A percentile compares a stretch with the other conserved stretches of the same genome.
Conservation (phyloP, 768 basidiomycete genomes). For the Xerocomus potaroensis region DNA sequence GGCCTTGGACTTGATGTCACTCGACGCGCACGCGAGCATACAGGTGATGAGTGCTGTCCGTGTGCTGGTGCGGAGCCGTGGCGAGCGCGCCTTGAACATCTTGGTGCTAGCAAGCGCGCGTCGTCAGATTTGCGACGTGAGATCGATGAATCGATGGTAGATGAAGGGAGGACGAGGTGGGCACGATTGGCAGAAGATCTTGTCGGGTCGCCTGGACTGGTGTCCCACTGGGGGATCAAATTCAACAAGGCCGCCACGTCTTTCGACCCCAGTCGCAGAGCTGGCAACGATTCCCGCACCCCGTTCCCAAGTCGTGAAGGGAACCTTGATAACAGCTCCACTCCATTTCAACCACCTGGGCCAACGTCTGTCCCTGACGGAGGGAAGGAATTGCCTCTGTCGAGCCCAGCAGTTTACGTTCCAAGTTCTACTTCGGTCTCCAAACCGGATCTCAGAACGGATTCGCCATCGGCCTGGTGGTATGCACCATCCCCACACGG, state of each 20-base stretch:
- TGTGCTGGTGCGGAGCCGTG: not conserved
- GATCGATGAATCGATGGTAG: slow-evolving; percentile 22
- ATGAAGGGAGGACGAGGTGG: slow-evolving; percentile 22
- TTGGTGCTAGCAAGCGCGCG: not conserved
- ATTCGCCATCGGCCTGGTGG: slow-evolving; percentile 13
- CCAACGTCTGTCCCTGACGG: not conserved
- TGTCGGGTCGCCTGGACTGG: slow-evolving; percentile 18
- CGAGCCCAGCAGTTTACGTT: not conserved
- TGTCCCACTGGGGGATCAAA: not conserved
- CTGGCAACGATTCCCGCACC: no score
- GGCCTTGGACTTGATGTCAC: slow-evolving; percentile 18
- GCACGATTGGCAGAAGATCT: slow-evolving; percentile 15
- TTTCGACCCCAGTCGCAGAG: not conserved
- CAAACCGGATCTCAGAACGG: slow-evolving; percentile 5
- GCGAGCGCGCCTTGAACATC: not conserved
- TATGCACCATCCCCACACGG: slow-evolving; percentile 2
- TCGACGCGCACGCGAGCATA: not conserved
- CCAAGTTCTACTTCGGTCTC: not conserved
- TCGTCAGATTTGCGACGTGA: slow-evolving; percentile 4
- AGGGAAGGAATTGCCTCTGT: slow-evolving; percentile 1
- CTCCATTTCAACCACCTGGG: not conserved
- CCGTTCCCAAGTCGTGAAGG: not conserved
- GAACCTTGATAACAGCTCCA: slow-evolving; percentile 9
- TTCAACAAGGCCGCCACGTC: not conserved
- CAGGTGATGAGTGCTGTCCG: not conserved